These are phyloP conservation scores for Cucurbita argyrosperma DNA, from an alignment of 306 rosid genomes.

Conservation along the genomic window DNA sequence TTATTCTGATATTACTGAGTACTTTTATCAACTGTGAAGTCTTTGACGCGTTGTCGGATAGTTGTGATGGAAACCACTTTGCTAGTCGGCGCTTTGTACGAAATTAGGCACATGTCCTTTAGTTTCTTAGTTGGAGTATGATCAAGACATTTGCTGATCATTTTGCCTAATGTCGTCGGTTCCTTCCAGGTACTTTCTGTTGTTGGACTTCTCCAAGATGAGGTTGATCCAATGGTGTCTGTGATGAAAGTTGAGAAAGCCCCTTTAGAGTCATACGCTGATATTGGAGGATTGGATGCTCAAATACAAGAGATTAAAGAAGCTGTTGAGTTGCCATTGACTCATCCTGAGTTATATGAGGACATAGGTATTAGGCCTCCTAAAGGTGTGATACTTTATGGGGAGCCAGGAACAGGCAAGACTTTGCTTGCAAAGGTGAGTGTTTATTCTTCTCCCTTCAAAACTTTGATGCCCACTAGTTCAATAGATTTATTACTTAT, in stretches of 20 bases:
- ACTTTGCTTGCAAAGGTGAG: constrained; percentile 93
- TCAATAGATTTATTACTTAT: background rate
- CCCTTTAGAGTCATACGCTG: constrained; percentile 93
- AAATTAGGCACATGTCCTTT: background rate
- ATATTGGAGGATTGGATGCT: constrained; percentile 95
- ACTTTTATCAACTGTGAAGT: background rate
- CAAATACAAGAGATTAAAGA: constrained; percentile 98
- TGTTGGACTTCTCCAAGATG: constrained; percentile 98
- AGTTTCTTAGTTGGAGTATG: background rate
- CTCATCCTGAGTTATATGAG: constrained; percentile 92
- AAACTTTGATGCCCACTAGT: background rate
- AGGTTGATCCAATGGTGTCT: constrained; percentile 91
- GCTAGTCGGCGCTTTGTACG: background rate
- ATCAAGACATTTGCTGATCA: background rate
- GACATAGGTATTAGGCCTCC: constrained; percentile 99
- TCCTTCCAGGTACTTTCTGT: constrained; percentile 73
- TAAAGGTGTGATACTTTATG: constrained; percentile 82
- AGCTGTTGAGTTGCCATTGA: constrained; percentile 94
- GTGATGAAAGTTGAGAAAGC: constrained; percentile 96
- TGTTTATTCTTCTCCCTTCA: background rate
- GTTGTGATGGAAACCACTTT: background rate
- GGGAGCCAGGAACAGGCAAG: constrained; percentile 98
- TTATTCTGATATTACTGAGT: background rate
- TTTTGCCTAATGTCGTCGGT: background rate
- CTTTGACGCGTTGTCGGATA: background rate